phyloP scores from a whole-genome alignment of 345 rosid species.

The Populus alba region DNA sequence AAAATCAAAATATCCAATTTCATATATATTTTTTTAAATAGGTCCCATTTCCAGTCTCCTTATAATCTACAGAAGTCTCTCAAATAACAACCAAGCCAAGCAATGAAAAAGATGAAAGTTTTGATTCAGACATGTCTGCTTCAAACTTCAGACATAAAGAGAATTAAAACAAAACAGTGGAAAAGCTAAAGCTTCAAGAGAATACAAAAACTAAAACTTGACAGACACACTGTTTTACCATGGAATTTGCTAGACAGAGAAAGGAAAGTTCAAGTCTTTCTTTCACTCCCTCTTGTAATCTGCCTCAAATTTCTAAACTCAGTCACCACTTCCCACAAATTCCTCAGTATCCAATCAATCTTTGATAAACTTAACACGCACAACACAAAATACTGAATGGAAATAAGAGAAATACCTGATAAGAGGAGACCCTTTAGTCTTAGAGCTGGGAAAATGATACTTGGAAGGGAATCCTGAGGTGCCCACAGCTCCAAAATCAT shows the following conservation, averaged over 20 bases:
- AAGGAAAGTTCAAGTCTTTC: background rate
- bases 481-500: slow-evolving; percentile 16
- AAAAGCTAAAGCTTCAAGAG: too few relatives aligned
- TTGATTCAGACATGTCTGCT: too few relatives aligned
- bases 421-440: slow-evolving; percentile 17
- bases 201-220: too few relatives aligned
- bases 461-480: background rate
- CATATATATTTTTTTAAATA: background rate
- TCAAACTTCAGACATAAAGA: too few relatives aligned
- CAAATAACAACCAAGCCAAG: background rate
- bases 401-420: slow-evolving; percentile 18
- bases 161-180: too few relatives aligned
- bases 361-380: too few relatives aligned
- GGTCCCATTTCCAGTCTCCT: background rate
- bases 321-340: background rate
- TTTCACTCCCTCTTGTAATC: background rate
- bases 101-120: too few relatives aligned
- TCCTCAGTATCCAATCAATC: background rate
- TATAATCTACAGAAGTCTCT: background rate
- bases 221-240: too few relatives aligned
- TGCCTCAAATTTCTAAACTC: background rate
- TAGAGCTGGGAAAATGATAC: background rate
- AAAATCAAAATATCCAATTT: background rate
- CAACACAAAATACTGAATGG: background rate
- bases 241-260: too few relatives aligned